A percentile compares a stretch with the other conserved stretches of the same genome.
These are phyloP conservation scores for Pythium sp. DNA, from an alignment of 352 stramenopile species.

Conservation along the genomic window DNA sequence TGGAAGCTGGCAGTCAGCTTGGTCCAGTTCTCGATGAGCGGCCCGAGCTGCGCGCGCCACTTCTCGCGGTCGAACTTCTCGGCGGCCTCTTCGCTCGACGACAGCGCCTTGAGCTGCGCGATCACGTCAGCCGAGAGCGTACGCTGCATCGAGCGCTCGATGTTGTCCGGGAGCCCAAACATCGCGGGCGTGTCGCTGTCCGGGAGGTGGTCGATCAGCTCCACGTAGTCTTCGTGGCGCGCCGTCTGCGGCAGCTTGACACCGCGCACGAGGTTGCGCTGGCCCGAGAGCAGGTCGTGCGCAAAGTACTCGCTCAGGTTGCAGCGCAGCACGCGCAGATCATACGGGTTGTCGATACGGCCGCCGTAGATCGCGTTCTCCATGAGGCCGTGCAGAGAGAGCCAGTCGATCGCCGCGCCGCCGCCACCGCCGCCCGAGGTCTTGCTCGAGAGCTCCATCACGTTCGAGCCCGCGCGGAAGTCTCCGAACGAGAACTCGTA, in stretches of 20 bases:
- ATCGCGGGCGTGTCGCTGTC: slow-evolving; percentile 76
- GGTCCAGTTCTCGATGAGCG: slow-evolving; percentile 89
- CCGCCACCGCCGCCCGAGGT: slow-evolving; percentile 17
- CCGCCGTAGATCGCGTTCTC: slow-evolving; percentile 95
- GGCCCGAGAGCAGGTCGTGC: slow-evolving; percentile 63
- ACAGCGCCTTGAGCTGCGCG: slow-evolving; percentile 82
- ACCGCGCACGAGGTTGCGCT: slow-evolving; percentile 55
- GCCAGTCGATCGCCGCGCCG: slow-evolving; percentile 77
- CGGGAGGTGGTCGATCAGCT: slow-evolving; percentile 70
- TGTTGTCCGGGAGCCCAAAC: slow-evolving; percentile 93
- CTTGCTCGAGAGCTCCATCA: slow-evolving; percentile 82
- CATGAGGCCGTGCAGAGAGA: slow-evolving; percentile 92
- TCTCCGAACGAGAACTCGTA: slow-evolving; percentile 96
- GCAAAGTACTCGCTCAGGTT: slow-evolving; percentile 90
- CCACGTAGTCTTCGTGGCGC: slow-evolving; percentile 62
- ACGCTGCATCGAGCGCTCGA: slow-evolving; percentile 93
- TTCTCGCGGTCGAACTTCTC: slow-evolving; percentile 91
- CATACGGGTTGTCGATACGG: slow-evolving; percentile 92
- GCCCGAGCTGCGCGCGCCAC: slow-evolving; percentile 86
- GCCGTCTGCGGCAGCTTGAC: slow-evolving; percentile 71
- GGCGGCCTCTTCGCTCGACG: slow-evolving; percentile 47
- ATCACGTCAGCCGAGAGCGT: slow-evolving; percentile 83
- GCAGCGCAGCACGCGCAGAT: slow-evolving; percentile 87
- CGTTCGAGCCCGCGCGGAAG: slow-evolving; percentile 89
- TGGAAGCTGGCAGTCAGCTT: slow-evolving; percentile 73